Conservation (phyloP, 179 eudicot species). For the Drosera spatulata region DNA sequence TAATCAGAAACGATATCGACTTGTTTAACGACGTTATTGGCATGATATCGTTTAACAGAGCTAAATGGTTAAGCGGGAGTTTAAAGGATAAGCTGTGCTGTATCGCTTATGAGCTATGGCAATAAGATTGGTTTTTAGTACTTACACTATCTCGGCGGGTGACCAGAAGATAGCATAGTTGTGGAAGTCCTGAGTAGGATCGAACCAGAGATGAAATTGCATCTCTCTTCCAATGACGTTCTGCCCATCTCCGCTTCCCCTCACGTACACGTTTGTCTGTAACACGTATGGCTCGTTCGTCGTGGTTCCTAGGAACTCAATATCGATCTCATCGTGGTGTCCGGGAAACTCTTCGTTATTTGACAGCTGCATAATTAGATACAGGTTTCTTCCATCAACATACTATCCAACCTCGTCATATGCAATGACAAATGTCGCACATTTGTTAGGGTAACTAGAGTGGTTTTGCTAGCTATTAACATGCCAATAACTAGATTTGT, state of each 20-base stretch:
- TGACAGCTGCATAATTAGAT: constrained; percentile 37
- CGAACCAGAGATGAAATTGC: constrained; percentile 81
- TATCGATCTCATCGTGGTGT: constrained; percentile 73
- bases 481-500: too few relatives aligned
- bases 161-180: constrained; percentile 71
- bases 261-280: constrained; percentile 73
- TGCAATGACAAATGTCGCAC: too few relatives aligned
- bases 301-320: constrained; percentile 76
- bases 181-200: constrained; percentile 71
- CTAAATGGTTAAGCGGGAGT: too few relatives aligned
- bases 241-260: constrained; percentile 72
- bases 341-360: constrained; percentile 67
- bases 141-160: constrained; percentile 67
- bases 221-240: constrained; percentile 63
- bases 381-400: neutral
- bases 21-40: too few relatives aligned
- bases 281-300: constrained; percentile 52
- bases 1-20: too few relatives aligned
- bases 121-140: too few relatives aligned
- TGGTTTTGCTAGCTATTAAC: too few relatives aligned
- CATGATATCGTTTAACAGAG: too few relatives aligned
- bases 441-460: too few relatives aligned
- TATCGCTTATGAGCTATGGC: too few relatives aligned
- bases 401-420: neutral
- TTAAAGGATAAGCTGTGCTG: too few relatives aligned